phyloP scores from a whole-genome alignment of 768 basidiomycete genomes.

The Tubosaeta sp. region DNA sequence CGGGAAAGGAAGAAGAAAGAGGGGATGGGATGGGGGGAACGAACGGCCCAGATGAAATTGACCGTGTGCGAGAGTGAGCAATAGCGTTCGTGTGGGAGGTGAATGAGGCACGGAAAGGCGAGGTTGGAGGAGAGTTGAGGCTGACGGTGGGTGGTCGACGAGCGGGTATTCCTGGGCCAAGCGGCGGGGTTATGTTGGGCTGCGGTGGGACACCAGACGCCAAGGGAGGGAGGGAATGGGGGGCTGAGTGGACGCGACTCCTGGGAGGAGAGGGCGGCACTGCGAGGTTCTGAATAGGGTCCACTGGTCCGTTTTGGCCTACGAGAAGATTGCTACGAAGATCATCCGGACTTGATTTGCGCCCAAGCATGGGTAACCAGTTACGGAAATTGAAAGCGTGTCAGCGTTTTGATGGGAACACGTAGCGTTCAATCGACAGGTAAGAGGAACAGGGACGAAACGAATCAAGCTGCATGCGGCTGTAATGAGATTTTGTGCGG shows the following conservation, averaged over 20 bases:
- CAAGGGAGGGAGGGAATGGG: conserved; percentile 13
- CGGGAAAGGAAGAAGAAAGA: conserved; percentile 24
- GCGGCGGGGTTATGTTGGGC: conserved; percentile 19
- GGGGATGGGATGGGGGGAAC: conserved; percentile 26
- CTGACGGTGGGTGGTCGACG: conserved; percentile 22
- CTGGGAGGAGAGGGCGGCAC: conserved; percentile 20
- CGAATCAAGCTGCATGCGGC: not conserved
- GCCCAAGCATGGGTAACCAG: conserved; percentile 33
- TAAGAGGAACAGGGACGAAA: not conserved
- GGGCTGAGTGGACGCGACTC: conserved; percentile 26
- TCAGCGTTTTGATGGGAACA: not conserved
- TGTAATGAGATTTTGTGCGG: conserved; percentile 2
- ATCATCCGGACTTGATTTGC: conserved; percentile 44
- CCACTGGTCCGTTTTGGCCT: conserved; percentile 3
- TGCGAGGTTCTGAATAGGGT: conserved; percentile 3
- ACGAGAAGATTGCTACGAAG: conserved; percentile 25
- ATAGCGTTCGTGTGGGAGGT: conserved; percentile 3
- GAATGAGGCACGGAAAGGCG: conserved; percentile 31
- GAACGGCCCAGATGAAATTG: conserved; percentile 32
- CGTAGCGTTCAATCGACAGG: not conserved
- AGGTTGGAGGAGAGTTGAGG: conserved; percentile 26
- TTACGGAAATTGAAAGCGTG: not conserved
- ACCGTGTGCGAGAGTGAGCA: conserved; percentile 28
- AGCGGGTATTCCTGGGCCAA: conserved; percentile 23
- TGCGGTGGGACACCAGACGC: conserved; percentile 22